Percentiles rank a stretch among this genome's conserved stretches.
Conservation (phyloP, 2,329 filamentous ascomycete species). For the Pochonia chlamydosporia region DNA sequence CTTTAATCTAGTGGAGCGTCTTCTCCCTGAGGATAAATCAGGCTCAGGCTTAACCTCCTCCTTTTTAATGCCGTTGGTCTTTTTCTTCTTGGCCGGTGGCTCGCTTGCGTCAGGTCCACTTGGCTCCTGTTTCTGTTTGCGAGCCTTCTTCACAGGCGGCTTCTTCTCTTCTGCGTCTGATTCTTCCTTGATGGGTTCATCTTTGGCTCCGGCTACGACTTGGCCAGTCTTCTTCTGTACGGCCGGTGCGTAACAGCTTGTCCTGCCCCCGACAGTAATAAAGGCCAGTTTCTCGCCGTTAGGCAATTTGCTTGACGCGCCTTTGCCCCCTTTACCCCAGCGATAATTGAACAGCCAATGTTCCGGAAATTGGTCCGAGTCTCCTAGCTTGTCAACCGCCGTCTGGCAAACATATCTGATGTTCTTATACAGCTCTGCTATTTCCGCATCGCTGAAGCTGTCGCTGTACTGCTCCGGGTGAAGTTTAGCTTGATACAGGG, state of each 20-base stretch:
- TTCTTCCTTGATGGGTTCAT: constrained; percentile 30
- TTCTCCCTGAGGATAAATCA: constrained; percentile 11
- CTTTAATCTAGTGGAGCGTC: constrained; percentile 8
- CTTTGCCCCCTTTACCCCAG: constrained; percentile 87
- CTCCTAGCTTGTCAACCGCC: constrained; percentile 71
- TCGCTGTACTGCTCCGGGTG: constrained; percentile 94
- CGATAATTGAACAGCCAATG: constrained; percentile 85
- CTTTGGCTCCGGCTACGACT: constrained; percentile 36
- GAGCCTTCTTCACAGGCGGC: constrained; percentile 15
- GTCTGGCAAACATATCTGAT: constrained; percentile 75
- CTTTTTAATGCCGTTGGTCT: constrained; percentile 12
- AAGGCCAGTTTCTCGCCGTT: constrained; percentile 82
- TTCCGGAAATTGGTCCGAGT: constrained; percentile 77
- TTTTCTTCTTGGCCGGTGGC: constrained; percentile 21
- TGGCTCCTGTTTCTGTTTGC: constrained; percentile 21
- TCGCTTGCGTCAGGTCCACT: constrained; percentile 15
- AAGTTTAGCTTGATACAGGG: constrained; percentile 80
- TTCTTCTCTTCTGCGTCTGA: constrained; percentile 12
- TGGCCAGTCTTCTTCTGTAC: constrained; percentile 73
- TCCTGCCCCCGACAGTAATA: constrained; percentile 83
- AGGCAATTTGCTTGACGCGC: constrained; percentile 59
- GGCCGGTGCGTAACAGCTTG: constrained; percentile 80
- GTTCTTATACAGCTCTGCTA: constrained; percentile 63
- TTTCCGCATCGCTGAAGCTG: constrained; percentile 66
- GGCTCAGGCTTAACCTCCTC: constrained; percentile 14